These are phyloP conservation scores for Lomentospora prolificans DNA, from an alignment of 2,329 filamentous ascomycete genomes.

Conservation along the genomic window DNA sequence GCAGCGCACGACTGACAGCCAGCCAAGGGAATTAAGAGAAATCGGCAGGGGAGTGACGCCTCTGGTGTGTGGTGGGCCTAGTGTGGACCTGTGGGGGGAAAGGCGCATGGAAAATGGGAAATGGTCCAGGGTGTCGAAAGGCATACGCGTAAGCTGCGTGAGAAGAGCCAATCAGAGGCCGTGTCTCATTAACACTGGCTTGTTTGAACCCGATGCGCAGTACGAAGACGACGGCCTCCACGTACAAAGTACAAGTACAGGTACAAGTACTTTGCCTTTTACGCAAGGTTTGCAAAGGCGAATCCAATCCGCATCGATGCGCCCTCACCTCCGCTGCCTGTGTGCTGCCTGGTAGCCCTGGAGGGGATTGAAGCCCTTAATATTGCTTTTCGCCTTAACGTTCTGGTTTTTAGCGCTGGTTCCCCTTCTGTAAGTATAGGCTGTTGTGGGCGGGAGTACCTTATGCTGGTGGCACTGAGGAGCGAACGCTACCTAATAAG, in stretches of 20 bases:
- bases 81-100: constrained; percentile 5
- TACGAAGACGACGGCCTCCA: constrained; percentile 3
- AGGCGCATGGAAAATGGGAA: constrained; percentile 5
- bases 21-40: constrained; percentile 8
- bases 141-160: constrained; percentile 22
- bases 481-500: neutral
- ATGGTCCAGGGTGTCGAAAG: constrained; percentile 7
- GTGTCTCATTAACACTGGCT: constrained; percentile 8
- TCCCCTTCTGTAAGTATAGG: neutral
- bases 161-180: constrained; percentile 16
- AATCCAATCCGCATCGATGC: neutral
- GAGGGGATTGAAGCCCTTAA: neutral
- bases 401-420: neutral
- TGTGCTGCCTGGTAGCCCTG: neutral
- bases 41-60: constrained; percentile 7
- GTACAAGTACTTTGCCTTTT: neutral
- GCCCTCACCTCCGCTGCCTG: neutral
- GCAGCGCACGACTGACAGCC: constrained; percentile 4
- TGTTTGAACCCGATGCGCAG: constrained; percentile 3
- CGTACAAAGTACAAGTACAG: constrained; percentile 6
- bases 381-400: neutral
- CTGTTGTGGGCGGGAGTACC: neutral
- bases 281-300: neutral
- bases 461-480: neutral
- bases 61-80: constrained; percentile 4